A percentile compares a stretch with the other conserved stretches of the same genome.
Evolutionary conservation across 768 basidiomycete species (phyloP).

Genomic region (Porphyrellus cyaneotinctus): DNA sequence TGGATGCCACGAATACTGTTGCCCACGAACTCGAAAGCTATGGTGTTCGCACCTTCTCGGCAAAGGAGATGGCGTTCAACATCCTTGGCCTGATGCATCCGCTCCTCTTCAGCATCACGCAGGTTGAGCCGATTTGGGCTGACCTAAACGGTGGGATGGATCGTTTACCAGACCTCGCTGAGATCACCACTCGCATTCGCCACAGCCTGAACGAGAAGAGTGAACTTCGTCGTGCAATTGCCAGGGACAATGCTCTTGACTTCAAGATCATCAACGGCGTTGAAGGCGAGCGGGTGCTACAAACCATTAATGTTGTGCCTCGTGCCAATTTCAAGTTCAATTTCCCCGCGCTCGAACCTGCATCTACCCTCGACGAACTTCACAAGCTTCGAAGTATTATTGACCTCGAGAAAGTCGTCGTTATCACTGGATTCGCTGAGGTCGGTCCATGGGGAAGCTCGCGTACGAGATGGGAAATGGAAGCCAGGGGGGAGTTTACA

Average conservation of each 20-base stretch:
- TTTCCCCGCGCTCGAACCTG: slow-evolving; percentile 80
- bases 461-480: slow-evolving; percentile 99
- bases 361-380: slow-evolving; percentile 69
- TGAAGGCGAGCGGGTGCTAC: slow-evolving; percentile 88
- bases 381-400: slow-evolving; percentile 80
- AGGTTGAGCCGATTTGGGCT: slow-evolving; percentile 99
- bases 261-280: slow-evolving; percentile 88
- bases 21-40: slow-evolving; percentile 90
- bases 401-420: slow-evolving; percentile 93
- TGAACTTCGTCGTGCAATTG: slow-evolving; percentile 88
- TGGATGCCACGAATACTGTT: slow-evolving; percentile 92
- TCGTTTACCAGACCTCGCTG: slow-evolving; percentile 90
- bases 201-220: slow-evolving; percentile 77
- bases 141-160: slow-evolving; percentile 99
- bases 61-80: slow-evolving; percentile 99
- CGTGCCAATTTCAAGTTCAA: slow-evolving; percentile 98
- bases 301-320: slow-evolving; percentile 89
- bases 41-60: slow-evolving; percentile 96
- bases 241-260: slow-evolving; percentile 93
- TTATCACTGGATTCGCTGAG: slow-evolving; percentile 95
- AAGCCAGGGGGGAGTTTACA: slow-evolving; percentile 93
- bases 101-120: slow-evolving; percentile 96
- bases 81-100: slow-evolving; percentile 99
- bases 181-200: slow-evolving; percentile 86
- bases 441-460: slow-evolving; percentile 98